Percentiles rank a stretch among this genome's conserved stretches.
Evolutionary conservation across 768 basidiomycete genomes (phyloP).

Genomic region (Russula sp.): DNA sequence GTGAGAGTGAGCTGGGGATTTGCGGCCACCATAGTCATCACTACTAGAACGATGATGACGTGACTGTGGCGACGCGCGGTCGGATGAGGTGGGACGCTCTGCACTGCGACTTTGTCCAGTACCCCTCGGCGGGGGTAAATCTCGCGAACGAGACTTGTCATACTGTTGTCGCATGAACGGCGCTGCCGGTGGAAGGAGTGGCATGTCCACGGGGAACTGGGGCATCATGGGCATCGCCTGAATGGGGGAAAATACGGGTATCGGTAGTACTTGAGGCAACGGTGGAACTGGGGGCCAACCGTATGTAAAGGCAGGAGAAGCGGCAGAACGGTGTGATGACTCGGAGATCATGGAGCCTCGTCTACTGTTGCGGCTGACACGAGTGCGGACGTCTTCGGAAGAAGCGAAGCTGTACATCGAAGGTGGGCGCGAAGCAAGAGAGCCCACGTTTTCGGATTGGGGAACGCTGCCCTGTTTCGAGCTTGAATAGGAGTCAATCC

Average conservation of each 20-base stretch:
- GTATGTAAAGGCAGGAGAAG: slow-evolving; percentile 7
- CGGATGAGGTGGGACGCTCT: slow-evolving; percentile 16
- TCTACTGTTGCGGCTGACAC: slow-evolving; percentile 4
- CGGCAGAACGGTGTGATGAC: slow-evolving; percentile 10
- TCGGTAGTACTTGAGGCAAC: slow-evolving; percentile 11
- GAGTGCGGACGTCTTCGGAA: slow-evolving; percentile 15
- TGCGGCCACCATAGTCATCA: slow-evolving; percentile 9
- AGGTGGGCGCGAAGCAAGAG: slow-evolving; percentile 2
- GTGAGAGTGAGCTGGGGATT: neutral
- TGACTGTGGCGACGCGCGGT: slow-evolving; percentile 3
- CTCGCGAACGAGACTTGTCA: slow-evolving; percentile 10
- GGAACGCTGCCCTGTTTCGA: slow-evolving; percentile 8
- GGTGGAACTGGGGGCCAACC: slow-evolving; percentile 11
- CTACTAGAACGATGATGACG: slow-evolving; percentile 19
- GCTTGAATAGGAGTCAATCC: slow-evolving; percentile 12
- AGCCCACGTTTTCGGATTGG: slow-evolving; percentile 9
- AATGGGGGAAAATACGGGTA: slow-evolving; percentile 14
- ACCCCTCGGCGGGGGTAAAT: slow-evolving; percentile 1
- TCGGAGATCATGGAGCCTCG: slow-evolving; percentile 16
- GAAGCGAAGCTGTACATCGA: slow-evolving; percentile 13
- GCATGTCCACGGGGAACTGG: slow-evolving; percentile 20
- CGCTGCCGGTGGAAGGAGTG: slow-evolving; percentile 22
- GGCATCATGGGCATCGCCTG: slow-evolving; percentile 19
- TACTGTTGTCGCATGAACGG: slow-evolving; percentile 23
- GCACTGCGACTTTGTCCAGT: slow-evolving; percentile 12